Evolutionary conservation across 1,284 basidiomycete genomes (phyloP).

Genomic region (Pascua guehoae): DNA sequence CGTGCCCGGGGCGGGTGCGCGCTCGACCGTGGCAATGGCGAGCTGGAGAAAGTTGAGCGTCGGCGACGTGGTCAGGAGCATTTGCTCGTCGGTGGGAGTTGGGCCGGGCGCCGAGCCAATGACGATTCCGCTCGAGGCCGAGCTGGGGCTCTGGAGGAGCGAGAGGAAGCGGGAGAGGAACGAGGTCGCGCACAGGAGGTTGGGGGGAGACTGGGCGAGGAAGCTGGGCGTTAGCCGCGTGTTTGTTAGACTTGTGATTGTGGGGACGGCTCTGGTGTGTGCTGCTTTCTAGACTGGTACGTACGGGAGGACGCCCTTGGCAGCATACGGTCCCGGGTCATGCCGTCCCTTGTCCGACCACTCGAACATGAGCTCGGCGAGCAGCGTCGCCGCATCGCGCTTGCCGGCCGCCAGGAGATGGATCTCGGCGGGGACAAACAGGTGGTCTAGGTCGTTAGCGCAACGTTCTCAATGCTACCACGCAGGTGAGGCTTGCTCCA

Average conservation of each 20-base stretch:
- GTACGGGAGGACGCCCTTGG: slow-evolving; percentile 77
- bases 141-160: slow-evolving; percentile 55
- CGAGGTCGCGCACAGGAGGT: slow-evolving; percentile 75
- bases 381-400: slow-evolving; percentile 74
- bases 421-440: slow-evolving; percentile 67
- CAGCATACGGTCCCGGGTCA: slow-evolving; percentile 59
- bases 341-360: slow-evolving; percentile 58
- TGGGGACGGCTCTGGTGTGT: not conserved
- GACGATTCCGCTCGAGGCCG: slow-evolving; percentile 52
- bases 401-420: slow-evolving; percentile 79
- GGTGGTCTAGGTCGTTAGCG: slow-evolving; percentile 59
- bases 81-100: slow-evolving; percentile 55
- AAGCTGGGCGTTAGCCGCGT: slow-evolving; percentile 55
- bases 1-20: slow-evolving; percentile 59
- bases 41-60: slow-evolving; percentile 83
- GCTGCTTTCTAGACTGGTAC: too few species aligned
- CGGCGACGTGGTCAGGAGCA: slow-evolving; percentile 67
- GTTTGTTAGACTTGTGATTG: not conserved
- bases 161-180: slow-evolving; percentile 75
- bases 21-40: slow-evolving; percentile 75
- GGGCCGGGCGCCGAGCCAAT: slow-evolving; percentile 44
- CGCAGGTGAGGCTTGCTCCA: not conserved
- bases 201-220: slow-evolving; percentile 77
- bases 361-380: slow-evolving; percentile 79
- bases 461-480: not conserved